Conservation (phyloP, 805 yeast species). For the Yamadazyma tumulicola region DNA sequence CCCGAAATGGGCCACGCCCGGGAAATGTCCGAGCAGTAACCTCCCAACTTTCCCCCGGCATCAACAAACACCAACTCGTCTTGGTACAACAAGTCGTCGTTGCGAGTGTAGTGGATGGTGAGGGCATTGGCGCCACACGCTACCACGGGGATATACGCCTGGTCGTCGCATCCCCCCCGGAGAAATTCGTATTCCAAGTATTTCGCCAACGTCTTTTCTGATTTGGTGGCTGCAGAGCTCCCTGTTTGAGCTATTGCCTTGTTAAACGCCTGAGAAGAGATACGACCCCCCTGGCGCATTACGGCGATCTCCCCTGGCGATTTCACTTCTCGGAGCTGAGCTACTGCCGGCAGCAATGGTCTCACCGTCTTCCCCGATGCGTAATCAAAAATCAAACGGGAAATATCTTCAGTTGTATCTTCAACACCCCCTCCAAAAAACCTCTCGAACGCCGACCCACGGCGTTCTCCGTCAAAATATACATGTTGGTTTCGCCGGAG, state of each 20-base stretch:
- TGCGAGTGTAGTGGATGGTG: slow-evolving; percentile 90
- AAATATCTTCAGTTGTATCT: slow-evolving; percentile 6
- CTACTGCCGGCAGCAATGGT: slow-evolving; percentile 41
- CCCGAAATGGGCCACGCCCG: slow-evolving; percentile 93
- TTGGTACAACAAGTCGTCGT: slow-evolving; percentile 73
- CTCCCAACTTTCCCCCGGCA: slow-evolving; percentile 92
- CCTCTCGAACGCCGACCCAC: not conserved
- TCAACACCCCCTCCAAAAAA: slow-evolving; percentile 1
- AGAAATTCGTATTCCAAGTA: slow-evolving; percentile 80
- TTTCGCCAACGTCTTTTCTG: slow-evolving; percentile 77
- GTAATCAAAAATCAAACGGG: slow-evolving; percentile 8
- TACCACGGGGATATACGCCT: slow-evolving; percentile 93
- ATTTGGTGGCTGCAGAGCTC: slow-evolving; percentile 43
- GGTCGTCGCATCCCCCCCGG: slow-evolving; percentile 82
- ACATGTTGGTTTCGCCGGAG: slow-evolving; percentile 48
- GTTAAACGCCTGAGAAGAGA: slow-evolving; percentile 81
- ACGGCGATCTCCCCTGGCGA: slow-evolving; percentile 71
- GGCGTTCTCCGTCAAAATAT: slow-evolving; percentile 52
- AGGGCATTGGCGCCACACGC: slow-evolving; percentile 91
- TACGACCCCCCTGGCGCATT: slow-evolving; percentile 79
- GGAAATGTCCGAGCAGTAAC: slow-evolving; percentile 93
- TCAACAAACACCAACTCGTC: slow-evolving; percentile 89
- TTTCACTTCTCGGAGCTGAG: slow-evolving; percentile 63
- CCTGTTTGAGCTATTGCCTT: slow-evolving; percentile 66
- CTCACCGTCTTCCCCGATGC: slow-evolving; percentile 31